phyloP scores from a whole-genome alignment of 139 green algal species.

The Volvox africanus region DNA sequence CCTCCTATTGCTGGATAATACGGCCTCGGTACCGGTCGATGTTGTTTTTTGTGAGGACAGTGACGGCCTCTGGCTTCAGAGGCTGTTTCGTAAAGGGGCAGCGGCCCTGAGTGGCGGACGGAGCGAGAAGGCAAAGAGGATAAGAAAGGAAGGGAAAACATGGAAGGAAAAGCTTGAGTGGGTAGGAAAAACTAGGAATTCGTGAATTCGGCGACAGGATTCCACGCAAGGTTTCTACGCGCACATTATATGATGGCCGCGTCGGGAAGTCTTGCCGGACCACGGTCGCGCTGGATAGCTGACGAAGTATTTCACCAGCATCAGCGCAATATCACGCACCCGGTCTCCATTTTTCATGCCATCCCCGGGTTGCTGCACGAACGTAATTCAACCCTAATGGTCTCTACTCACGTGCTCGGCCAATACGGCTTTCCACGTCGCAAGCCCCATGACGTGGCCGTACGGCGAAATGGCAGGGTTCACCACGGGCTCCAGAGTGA shows the following conservation, averaged over 20 bases:
- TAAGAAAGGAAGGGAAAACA: too few species aligned
- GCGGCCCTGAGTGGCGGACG: slow-evolving; percentile 50
- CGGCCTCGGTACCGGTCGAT: slow-evolving; percentile 70
- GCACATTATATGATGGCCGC: too few species aligned
- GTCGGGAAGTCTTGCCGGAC: too few species aligned
- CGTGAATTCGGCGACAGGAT: too few species aligned
- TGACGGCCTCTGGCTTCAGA: slow-evolving; percentile 81
- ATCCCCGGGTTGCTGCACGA: too few species aligned
- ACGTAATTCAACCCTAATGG: neutral
- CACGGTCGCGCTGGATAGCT: too few species aligned
- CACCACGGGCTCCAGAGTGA: slow-evolving; percentile 86
- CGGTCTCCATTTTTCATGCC: too few species aligned
- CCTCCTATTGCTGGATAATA: slow-evolving; percentile 29
- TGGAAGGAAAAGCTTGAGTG: neutral
- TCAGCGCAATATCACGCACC: too few species aligned
- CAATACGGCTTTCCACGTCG: slow-evolving; percentile 92
- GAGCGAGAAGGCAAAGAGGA: neutral
- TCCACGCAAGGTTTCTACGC: too few species aligned
- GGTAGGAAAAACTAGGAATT: too few species aligned
- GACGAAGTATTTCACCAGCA: too few species aligned
- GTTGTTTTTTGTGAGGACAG: slow-evolving; percentile 82
- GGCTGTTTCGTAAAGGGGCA: slow-evolving; percentile 95
- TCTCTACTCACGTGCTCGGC: slow-evolving; percentile 61
- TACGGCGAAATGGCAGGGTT: slow-evolving; percentile 82
- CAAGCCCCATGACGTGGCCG: slow-evolving; percentile 92